These are phyloP conservation scores for Lichtheimia corymbifera DNA, from an alignment of 371 early-diverging fungal species.

Conservation along the genomic window DNA sequence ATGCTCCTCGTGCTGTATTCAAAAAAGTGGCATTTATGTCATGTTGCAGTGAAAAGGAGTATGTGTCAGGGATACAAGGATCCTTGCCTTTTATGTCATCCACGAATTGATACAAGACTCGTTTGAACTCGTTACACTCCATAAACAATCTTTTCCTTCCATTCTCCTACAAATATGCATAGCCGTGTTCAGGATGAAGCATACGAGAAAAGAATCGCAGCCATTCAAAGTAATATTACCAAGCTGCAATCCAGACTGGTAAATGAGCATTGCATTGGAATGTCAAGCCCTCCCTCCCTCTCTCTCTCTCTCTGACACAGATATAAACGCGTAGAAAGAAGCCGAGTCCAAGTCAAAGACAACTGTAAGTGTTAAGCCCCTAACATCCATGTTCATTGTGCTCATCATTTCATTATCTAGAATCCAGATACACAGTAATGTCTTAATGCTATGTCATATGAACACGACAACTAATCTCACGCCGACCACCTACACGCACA, in stretches of 20 bases:
- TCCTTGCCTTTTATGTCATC: too few relatives aligned
- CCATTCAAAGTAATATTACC: slow-evolving; percentile 16
- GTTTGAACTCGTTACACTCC: too few relatives aligned
- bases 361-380: neutral
- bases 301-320: neutral
- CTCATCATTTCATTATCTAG: too few relatives aligned
- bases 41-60: too few relatives aligned
- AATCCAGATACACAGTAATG: too few relatives aligned
- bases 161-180: slow-evolving; percentile 3
- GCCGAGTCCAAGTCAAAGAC: neutral
- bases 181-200: slow-evolving; percentile 13
- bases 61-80: too few relatives aligned
- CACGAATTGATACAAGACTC: too few relatives aligned
- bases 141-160: too few relatives aligned
- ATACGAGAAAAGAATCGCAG: slow-evolving; percentile 10
- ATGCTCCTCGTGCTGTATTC: too few relatives aligned
- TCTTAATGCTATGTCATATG: neutral
- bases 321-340: neutral
- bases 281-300: neutral
- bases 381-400: neutral
- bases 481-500: neutral
- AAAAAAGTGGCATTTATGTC: too few relatives aligned
- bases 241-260: slow-evolving; percentile 13
- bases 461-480: neutral
- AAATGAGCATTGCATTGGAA: neutral